These are phyloP conservation scores for Xylariaceae sp. DNA, from an alignment of 2,329 filamentous ascomycete species.

Conservation along the genomic window DNA sequence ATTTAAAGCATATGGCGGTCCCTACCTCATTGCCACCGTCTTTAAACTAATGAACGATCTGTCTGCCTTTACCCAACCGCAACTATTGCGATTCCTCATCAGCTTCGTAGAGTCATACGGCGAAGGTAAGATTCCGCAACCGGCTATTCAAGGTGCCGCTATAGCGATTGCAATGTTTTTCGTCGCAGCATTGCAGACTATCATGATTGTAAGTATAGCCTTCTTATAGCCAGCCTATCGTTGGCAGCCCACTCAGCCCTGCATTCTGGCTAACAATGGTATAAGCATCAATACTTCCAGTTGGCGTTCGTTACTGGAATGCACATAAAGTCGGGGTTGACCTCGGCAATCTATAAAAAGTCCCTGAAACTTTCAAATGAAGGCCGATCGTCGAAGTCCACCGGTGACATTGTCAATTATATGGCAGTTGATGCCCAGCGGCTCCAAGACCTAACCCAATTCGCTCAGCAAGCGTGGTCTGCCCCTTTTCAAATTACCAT, in stretches of 20 bases:
- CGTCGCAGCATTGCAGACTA: slow-evolving; percentile 79
- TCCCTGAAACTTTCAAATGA: slow-evolving; percentile 88
- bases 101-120: slow-evolving; percentile 75
- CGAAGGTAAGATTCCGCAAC: slow-evolving; percentile 56
- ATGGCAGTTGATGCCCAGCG: slow-evolving; percentile 98
- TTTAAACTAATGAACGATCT: slow-evolving; percentile 89
- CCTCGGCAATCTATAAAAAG: slow-evolving; percentile 88
- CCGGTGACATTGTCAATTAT: slow-evolving; percentile 97
- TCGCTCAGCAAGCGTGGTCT: slow-evolving; percentile 91
- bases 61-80: slow-evolving; percentile 83
- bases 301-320: slow-evolving; percentile 91
- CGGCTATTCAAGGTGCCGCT: slow-evolving; percentile 74
- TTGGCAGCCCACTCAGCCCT: background rate
- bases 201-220: slow-evolving; percentile 54
- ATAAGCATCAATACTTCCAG: slow-evolving; percentile 89
- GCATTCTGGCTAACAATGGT: slow-evolving; percentile 21
- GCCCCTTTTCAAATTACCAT: slow-evolving; percentile 93
- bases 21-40: slow-evolving; percentile 72
- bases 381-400: slow-evolving; percentile 80
- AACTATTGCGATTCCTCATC: slow-evolving; percentile 80
- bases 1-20: slow-evolving; percentile 76
- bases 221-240: background rate
- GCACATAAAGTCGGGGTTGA: slow-evolving; percentile 88
- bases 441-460: slow-evolving; percentile 90
- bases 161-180: slow-evolving; percentile 91